Percentiles rank a stretch among this genome's conserved stretches.
Evolutionary conservation across 2,329 filamentous ascomycete species (phyloP).

Genomic region (Escovopsis weberi): DNA sequence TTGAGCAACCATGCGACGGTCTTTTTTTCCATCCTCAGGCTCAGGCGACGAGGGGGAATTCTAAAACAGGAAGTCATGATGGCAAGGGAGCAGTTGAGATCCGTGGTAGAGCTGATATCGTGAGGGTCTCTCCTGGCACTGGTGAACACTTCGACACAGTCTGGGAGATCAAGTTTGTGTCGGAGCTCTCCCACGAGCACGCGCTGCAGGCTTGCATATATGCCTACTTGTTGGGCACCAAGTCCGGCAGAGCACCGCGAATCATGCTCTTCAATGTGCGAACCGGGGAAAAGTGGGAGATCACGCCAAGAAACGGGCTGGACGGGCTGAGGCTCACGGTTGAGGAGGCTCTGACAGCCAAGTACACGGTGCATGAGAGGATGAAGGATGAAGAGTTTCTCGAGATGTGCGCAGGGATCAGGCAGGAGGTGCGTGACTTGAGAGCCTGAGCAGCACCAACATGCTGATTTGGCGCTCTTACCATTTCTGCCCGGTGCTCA

Average conservation of each 20-base stretch:
- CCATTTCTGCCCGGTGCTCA: background rate
- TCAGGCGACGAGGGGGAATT: too few species aligned
- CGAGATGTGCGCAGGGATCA: background rate
- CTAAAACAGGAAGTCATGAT: too few species aligned
- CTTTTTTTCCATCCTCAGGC: too few species aligned
- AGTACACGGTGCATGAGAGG: background rate
- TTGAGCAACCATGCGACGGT: background rate
- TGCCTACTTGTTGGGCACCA: slow-evolving; percentile 9
- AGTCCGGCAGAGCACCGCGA: background rate
- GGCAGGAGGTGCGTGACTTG: background rate
- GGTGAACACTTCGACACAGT: slow-evolving; percentile 1
- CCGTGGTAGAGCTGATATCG: background rate
- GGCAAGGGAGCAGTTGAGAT: background rate
- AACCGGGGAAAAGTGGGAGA: slow-evolving; percentile 1
- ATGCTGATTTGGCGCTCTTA: background rate
- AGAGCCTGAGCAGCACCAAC: background rate
- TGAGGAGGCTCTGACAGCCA: background rate
- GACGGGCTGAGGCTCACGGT: background rate
- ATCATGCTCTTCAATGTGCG: slow-evolving; percentile 1
- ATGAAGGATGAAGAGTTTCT: background rate
- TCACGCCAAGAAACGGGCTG: background rate
- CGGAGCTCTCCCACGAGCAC: slow-evolving; percentile 11
- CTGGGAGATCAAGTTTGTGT: slow-evolving; percentile 19
- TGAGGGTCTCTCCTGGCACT: background rate
- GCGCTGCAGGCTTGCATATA: slow-evolving; percentile 14